Conservation (phyloP, 2,329 filamentous ascomycete species). For the Phialophora verrucosa region DNA sequence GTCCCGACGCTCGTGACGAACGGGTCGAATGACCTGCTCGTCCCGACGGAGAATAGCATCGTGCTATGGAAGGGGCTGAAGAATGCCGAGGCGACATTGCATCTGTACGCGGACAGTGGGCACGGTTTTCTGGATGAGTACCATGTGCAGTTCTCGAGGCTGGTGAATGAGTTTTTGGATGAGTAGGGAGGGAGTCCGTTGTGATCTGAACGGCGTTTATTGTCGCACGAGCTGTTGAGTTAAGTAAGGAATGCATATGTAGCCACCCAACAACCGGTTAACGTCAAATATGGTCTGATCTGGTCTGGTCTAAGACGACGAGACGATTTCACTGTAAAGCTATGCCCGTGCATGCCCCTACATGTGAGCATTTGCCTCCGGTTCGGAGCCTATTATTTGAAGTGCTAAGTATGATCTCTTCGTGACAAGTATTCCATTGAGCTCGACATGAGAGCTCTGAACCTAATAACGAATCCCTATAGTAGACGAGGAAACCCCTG, state of each 20-base stretch:
- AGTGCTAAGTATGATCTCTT: background rate
- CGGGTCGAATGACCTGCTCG: constrained; percentile 28
- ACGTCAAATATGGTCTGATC: background rate
- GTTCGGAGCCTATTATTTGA: background rate
- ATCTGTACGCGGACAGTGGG: constrained; percentile 29
- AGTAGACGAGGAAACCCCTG: background rate
- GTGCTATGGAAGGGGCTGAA: constrained; percentile 25
- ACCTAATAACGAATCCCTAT: too few species aligned
- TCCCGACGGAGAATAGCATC: constrained; percentile 28
- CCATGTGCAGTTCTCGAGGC: constrained; percentile 20
- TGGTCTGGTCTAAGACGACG: background rate
- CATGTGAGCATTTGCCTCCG: background rate
- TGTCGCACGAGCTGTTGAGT: background rate
- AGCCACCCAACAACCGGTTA: background rate
- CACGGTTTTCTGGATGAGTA: constrained; percentile 32
- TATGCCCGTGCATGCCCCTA: background rate
- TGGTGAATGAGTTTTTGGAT: constrained; percentile 32
- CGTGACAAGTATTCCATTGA: background rate
- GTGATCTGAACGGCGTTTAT: background rate
- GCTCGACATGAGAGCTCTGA: too few species aligned
- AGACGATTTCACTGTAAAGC: background rate
- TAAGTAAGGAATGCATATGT: background rate
- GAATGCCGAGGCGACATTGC: constrained; percentile 23
- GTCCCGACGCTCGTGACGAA: constrained; percentile 30
- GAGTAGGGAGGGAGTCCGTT: background rate